phyloP scores from a whole-genome alignment of 2,329 filamentous ascomycete genomes.

The Cercospora beticola region DNA sequence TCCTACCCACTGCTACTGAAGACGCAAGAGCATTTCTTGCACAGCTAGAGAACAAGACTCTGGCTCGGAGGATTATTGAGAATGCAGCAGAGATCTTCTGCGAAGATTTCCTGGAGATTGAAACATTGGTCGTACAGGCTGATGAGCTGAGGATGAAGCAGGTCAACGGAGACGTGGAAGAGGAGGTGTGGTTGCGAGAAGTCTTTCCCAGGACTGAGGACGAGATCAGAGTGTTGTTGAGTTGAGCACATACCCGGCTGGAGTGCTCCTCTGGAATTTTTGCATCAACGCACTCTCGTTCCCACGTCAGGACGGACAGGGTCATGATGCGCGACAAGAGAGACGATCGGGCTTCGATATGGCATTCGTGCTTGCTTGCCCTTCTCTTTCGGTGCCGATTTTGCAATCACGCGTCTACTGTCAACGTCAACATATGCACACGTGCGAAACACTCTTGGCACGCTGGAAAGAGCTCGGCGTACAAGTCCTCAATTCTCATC shows the following conservation, averaged over 20 bases:
- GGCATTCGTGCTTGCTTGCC: background rate
- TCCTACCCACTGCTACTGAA: conserved; percentile 88
- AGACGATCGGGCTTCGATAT: background rate
- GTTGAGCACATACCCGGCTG: conserved; percentile 38
- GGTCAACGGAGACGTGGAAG: conserved; percentile 40
- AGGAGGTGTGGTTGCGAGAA: conserved; percentile 49
- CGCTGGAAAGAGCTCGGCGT: background rate
- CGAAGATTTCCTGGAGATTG: conserved; percentile 73
- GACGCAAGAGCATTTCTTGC: conserved; percentile 83
- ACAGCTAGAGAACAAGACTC: conserved; percentile 66
- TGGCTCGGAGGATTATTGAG: conserved; percentile 76
- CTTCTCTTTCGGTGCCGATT: background rate
- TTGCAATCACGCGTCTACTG: background rate
- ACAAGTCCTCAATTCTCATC: background rate
- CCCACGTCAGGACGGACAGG: background rate
- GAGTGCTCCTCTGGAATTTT: background rate
- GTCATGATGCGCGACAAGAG: background rate
- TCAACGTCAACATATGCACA: background rate
- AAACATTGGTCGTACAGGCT: conserved; percentile 59
- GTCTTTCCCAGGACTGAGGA: conserved; percentile 64
- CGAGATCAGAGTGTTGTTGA: conserved; percentile 64
- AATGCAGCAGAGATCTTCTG: conserved; percentile 83
- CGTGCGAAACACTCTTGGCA: background rate
- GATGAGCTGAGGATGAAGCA: conserved; percentile 51
- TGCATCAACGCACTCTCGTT: background rate